Conservation (phyloP, 495 filamentous ascomycete genomes). For the Opeltia flavorubescens region DNA sequence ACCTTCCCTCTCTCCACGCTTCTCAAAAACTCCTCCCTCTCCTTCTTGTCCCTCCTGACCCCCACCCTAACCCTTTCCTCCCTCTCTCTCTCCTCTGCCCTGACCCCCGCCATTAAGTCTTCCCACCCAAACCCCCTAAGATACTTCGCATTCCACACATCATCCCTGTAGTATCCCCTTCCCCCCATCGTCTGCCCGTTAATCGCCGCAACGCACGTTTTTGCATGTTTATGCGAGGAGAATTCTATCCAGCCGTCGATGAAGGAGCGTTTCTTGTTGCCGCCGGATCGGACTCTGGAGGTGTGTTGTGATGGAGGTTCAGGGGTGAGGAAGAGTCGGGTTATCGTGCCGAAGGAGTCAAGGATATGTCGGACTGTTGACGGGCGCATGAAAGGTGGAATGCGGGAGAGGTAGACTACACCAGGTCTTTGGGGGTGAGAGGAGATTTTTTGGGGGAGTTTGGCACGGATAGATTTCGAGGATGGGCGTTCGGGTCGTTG, state of each 20-base stretch:
- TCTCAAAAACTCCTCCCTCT: constrained; percentile 40
- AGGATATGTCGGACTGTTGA: constrained; percentile 64
- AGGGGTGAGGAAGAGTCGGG: constrained; percentile 76
- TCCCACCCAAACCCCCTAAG: constrained; percentile 77
- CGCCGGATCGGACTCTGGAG: constrained; percentile 47
- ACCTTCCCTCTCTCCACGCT: constrained; percentile 69
- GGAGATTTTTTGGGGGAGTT: constrained; percentile 18
- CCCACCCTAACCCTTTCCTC: constrained; percentile 26
- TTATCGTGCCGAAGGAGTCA: constrained; percentile 62
- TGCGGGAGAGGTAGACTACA: constrained; percentile 66
- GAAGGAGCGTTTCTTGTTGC: constrained; percentile 78
- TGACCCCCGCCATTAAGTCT: constrained; percentile 47
- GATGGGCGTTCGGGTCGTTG: background rate
- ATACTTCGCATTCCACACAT: constrained; percentile 81
- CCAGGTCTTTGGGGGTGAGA: constrained; percentile 38
- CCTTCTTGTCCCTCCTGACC: constrained; percentile 66
- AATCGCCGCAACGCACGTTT: constrained; percentile 66
- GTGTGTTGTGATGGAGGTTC: constrained; percentile 50
- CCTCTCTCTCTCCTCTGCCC: constrained; percentile 19
- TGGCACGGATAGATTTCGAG: constrained; percentile 9
- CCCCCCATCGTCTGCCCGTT: constrained; percentile 79
- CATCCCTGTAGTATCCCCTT: constrained; percentile 79
- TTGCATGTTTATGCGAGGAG: constrained; percentile 59
- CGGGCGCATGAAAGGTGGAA: constrained; percentile 93
- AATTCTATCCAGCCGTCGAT: constrained; percentile 96